phyloP scores from a whole-genome alignment of 176 grass and related monocot genomes.

The Carex scoparia region DNA sequence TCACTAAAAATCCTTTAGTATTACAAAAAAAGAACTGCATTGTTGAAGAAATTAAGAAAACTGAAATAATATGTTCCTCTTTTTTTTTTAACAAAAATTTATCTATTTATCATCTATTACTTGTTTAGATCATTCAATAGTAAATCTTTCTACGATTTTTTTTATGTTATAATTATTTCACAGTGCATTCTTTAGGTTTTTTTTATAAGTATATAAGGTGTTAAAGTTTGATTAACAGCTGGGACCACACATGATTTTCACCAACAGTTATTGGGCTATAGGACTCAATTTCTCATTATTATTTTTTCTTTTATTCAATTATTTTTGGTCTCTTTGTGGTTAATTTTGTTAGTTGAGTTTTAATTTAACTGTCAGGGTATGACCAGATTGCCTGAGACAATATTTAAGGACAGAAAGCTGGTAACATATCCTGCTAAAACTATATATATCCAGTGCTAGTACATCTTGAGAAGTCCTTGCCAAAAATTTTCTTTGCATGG shows the following conservation, averaged over 20 bases:
- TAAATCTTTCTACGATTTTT: background rate
- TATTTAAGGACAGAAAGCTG: background rate
- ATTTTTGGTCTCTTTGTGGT: background rate
- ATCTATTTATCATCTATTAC: background rate
- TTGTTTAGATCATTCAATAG: background rate
- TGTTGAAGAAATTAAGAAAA: background rate
- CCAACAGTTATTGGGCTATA: background rate
- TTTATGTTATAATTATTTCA: background rate
- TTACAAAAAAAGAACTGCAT: background rate
- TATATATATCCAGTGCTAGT: background rate
- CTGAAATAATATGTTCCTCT: background rate
- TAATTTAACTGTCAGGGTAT: background rate
- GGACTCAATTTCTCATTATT: background rate
- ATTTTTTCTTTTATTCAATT: background rate
- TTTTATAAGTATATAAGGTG: background rate
- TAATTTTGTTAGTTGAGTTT: background rate
- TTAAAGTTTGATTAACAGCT: background rate
- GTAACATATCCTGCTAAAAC: background rate
- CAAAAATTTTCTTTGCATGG: background rate
- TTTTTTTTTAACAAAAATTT: background rate
- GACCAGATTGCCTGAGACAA: background rate
- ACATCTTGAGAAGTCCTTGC: background rate
- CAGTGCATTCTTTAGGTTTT: background rate
- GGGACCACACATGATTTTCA: background rate
- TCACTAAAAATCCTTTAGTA: background rate